Evolutionary conservation across 768 basidiomycete species (phyloP).

Genomic region (Neoboletus brunneissimus): DNA sequence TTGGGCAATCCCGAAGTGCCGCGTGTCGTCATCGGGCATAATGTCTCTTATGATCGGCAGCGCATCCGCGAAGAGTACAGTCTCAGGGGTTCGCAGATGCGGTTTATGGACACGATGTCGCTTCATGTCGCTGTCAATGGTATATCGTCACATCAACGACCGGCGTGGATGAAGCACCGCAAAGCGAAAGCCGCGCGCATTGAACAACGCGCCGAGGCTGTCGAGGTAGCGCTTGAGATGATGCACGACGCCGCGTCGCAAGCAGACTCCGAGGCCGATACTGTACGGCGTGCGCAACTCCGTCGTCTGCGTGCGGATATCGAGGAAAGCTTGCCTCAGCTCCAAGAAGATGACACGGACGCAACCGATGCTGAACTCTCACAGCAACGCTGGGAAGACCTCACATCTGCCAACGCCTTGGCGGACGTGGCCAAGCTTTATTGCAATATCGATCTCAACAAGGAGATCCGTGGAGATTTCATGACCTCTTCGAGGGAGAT

Average conservation of each 20-base stretch:
- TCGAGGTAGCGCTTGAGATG: constrained; percentile 56
- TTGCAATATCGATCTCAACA: constrained; percentile 77
- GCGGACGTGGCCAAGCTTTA: constrained; percentile 90
- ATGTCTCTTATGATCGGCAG: constrained; percentile 90
- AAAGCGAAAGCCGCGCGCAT: constrained; percentile 61
- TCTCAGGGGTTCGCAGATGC: constrained; percentile 59
- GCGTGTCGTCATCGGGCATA: constrained; percentile 86
- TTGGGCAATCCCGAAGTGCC: constrained; percentile 53
- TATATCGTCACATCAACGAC: constrained; percentile 91
- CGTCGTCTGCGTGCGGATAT: constrained; percentile 37
- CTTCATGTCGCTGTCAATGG: constrained; percentile 92
- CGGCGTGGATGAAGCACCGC: constrained; percentile 85
- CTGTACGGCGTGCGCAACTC: constrained; percentile 36
- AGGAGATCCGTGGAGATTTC: constrained; percentile 73
- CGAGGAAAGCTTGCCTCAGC: constrained; percentile 40
- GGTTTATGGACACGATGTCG: constrained; percentile 93
- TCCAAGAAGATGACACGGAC: constrained; percentile 36
- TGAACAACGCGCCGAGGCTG: constrained; percentile 59
- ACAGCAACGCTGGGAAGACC: constrained; percentile 82
- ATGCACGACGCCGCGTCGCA: constrained; percentile 41
- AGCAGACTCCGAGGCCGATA: constrained; percentile 41
- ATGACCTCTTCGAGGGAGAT: constrained; percentile 64
- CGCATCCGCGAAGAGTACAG: constrained; percentile 82
- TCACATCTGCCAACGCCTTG: constrained; percentile 89
- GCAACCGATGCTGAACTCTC: constrained; percentile 42